Conservation (phyloP, 495 filamentous ascomycete species). For the Tirmania nivea region DNA sequence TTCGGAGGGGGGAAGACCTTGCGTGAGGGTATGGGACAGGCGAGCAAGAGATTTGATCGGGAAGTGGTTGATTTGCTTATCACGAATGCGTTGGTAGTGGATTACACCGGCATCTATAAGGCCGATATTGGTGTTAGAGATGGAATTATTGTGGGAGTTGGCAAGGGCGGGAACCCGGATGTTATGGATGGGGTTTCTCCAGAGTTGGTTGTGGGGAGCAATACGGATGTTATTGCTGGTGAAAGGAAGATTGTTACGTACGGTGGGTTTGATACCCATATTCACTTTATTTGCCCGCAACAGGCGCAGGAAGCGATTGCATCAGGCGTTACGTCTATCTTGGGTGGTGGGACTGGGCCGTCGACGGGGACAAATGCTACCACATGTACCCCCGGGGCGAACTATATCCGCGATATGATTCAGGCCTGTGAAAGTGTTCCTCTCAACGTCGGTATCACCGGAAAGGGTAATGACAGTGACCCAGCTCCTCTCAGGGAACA, state of each 20-base stretch:
- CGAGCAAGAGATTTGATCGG: conserved; percentile 45
- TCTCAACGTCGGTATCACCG: conserved; percentile 81
- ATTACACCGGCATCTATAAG: conserved; percentile 88
- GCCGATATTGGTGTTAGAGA: conserved; percentile 90
- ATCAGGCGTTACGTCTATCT: conserved; percentile 75
- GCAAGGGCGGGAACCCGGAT: conserved; percentile 92
- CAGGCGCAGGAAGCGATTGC: conserved; percentile 71
- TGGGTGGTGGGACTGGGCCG: conserved; percentile 88
- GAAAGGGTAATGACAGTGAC: conserved; percentile 84
- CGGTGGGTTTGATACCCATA: conserved; percentile 73
- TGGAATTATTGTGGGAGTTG: conserved; percentile 72
- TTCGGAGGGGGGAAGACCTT: conserved; percentile 93
- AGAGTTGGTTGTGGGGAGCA: conserved; percentile 63
- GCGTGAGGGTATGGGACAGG: conserved; percentile 91
- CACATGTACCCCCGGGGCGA: conserved; percentile 75
- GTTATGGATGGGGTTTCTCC: conserved; percentile 75
- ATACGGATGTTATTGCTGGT: conserved; percentile 89
- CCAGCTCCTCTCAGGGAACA: conserved; percentile 55
- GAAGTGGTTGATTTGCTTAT: conserved; percentile 71
- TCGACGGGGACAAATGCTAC: conserved; percentile 82
- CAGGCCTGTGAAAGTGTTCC: conserved; percentile 75
- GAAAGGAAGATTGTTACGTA: conserved; percentile 87
- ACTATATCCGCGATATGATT: conserved; percentile 79
- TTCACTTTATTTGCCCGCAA: conserved; percentile 94
- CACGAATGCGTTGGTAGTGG: conserved; percentile 79